phyloP scores from a whole-genome alignment of 345 rosid species.

The Populus euphratica region DNA sequence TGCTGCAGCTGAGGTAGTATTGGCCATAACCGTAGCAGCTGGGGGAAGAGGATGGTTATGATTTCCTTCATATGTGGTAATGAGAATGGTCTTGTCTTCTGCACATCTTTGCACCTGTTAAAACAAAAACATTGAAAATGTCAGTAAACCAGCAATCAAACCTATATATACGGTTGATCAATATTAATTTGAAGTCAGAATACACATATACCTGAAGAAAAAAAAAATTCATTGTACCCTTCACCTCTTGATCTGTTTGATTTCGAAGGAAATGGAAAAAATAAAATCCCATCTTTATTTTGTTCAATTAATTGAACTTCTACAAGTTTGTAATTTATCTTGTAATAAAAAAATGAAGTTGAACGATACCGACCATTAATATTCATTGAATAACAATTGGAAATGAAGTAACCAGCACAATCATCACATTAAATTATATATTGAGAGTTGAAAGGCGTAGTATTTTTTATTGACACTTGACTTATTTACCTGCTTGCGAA shows the following conservation, averaged over 20 bases:
- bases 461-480: neutral
- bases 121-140: neutral
- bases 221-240: neutral
- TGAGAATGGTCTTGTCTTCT: constrained; percentile 68
- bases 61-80: constrained; percentile 90
- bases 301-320: neutral
- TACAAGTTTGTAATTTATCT: neutral
- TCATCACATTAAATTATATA: neutral
- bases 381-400: neutral
- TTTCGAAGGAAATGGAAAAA: neutral
- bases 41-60: constrained; percentile 97
- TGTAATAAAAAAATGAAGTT: neutral
- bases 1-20: constrained; percentile 85
- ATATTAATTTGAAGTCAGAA: neutral
- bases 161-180: neutral
- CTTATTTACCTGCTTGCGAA: constrained; percentile 74
- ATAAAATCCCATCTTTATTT: too few species aligned
- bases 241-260: neutral
- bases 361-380: neutral
- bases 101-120: constrained; percentile 87
- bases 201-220: neutral
- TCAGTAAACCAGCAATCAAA: neutral
- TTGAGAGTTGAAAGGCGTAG: constrained; percentile 5
- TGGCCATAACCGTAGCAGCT: constrained; percentile 84
- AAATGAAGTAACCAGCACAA: neutral